Conservation (phyloP, 192 early-diverging fungal species). For the Cladochytrium replicatum region DNA sequence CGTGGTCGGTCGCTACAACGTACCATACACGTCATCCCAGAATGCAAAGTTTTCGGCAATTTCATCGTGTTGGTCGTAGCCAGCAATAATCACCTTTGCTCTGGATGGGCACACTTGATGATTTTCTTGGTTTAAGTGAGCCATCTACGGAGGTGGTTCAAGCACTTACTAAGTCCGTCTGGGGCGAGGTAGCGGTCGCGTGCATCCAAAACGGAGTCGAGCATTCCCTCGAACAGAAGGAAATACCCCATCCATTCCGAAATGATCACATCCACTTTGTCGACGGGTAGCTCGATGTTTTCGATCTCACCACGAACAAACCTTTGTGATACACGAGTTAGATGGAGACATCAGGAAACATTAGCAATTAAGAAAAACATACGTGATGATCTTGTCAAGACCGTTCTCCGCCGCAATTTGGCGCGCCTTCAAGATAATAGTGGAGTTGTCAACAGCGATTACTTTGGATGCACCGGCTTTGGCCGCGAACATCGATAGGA, state of each 20-base stretch:
- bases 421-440: constrained; percentile 71
- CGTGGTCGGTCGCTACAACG: no score
- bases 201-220: constrained; percentile 78
- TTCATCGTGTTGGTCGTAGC: constrained; percentile 69
- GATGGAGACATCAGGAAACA: not conserved
- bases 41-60: constrained; percentile 67
- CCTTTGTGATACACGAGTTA: not conserved
- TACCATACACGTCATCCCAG: constrained; percentile 88
- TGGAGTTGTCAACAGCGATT: constrained; percentile 73
- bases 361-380: not conserved
- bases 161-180: constrained; percentile 42
- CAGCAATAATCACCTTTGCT: constrained; percentile 60
- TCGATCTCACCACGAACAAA: constrained; percentile 73
- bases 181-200: constrained; percentile 67
- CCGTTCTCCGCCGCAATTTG: constrained; percentile 67
- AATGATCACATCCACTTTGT: constrained; percentile 73
- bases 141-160: not conserved
- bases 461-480: constrained; percentile 64
- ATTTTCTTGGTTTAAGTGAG: not conserved
- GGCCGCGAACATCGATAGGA: constrained; percentile 87
- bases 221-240: constrained; percentile 81
- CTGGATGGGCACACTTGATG: constrained; percentile 59
- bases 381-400: constrained; percentile 38
- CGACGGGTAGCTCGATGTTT: constrained; percentile 63
- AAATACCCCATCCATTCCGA: constrained; percentile 96